A percentile compares a stretch with the other conserved stretches of the same genome.
phyloP scores from a whole-genome alignment of 192 early-diverging fungal species.

The Coemansia sp. region DNA sequence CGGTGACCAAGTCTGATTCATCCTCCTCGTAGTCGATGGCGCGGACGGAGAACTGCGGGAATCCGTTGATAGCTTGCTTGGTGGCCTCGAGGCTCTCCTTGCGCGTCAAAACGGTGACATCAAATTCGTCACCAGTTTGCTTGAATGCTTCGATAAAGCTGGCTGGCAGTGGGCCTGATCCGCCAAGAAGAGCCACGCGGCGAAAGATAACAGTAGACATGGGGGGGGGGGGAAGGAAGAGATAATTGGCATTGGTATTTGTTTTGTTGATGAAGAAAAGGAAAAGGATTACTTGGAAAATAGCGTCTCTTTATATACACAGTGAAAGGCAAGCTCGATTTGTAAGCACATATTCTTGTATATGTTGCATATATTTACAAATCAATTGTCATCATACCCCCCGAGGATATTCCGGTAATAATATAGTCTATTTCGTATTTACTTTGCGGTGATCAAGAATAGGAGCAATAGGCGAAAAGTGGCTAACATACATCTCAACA shows the following conservation, averaged over 20 bases:
- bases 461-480: conserved; percentile 41
- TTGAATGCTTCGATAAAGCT: not conserved
- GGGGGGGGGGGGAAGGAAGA: not conserved
- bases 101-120: not conserved
- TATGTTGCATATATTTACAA: too few relatives aligned
- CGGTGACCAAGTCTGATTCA: not conserved
- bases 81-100: not conserved
- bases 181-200: not conserved
- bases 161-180: not conserved
- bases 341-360: too few relatives aligned
- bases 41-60: not conserved
- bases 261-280: too few relatives aligned
- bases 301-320: too few relatives aligned
- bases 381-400: too few relatives aligned
- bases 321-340: too few relatives aligned
- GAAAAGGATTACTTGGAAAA: too few relatives aligned
- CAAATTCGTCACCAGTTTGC: not conserved
- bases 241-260: too few relatives aligned
- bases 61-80: not conserved
- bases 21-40: not conserved
- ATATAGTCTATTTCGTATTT: too few relatives aligned
- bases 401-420: too few relatives aligned
- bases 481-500: conserved; percentile 33
- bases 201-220: not conserved
- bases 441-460: conserved; percentile 37